These are phyloP conservation scores for Echium plantagineum DNA, from an alignment of 257 asterid species.

Conservation along the genomic window DNA sequence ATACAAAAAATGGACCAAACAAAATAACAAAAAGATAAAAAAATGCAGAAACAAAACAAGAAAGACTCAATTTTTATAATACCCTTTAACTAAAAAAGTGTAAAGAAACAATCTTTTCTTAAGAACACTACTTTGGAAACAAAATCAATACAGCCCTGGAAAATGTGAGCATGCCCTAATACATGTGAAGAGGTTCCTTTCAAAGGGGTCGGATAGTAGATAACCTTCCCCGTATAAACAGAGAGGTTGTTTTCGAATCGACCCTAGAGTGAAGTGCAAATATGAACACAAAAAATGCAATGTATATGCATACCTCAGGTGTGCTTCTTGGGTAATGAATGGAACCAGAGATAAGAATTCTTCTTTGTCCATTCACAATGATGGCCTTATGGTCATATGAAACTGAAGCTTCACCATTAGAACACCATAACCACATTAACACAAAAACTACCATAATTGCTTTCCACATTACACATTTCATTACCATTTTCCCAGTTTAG, in stretches of 20 bases:
- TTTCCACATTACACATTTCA: not conserved
- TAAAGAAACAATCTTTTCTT: not conserved
- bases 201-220: too few relatives aligned
- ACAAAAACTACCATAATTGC: too few relatives aligned
- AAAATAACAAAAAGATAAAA: not conserved
- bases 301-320: conserved; percentile 30
- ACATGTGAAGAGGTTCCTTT: too few relatives aligned
- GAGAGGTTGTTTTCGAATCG: too few relatives aligned
- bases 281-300: not conserved
- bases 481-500: not conserved
- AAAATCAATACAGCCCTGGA: not conserved
- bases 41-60: not conserved
- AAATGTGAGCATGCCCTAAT: too few relatives aligned
- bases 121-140: not conserved
- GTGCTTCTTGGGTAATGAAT: conserved; percentile 63
- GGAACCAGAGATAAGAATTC: conserved; percentile 52
- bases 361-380: conserved; percentile 40
- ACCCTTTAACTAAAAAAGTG: not conserved
- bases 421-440: conserved; percentile 1
- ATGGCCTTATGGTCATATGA: conserved; percentile 54
- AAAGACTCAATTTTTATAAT: not conserved
- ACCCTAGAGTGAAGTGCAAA: not conserved
- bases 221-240: too few relatives aligned
- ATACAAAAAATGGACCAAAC: not conserved
- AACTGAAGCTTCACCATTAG: conserved; percentile 30